Base-by-base conservation (phyloP, 176 grass and related monocot species). In the Poa pratensis region DNA sequence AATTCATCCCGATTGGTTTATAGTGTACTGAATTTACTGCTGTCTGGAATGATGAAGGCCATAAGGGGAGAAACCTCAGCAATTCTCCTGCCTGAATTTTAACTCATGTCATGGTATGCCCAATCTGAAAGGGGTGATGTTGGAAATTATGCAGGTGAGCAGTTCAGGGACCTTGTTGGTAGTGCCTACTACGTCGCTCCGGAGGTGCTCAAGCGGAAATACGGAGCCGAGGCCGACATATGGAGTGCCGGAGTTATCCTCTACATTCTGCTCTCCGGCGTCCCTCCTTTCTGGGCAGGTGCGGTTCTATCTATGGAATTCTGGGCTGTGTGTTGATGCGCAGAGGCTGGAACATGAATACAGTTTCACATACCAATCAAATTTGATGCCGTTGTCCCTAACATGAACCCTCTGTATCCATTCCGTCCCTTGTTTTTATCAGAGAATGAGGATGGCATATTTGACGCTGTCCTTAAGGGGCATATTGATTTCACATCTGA, bases 221-320 rank as follows among this genome's bases (percentile, higher is more conserved):
- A 98, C 5, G 91, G 93, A 77, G 87, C 95, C 20, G 95, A 98
- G 62, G 91, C 91, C 0, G 95, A 98, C 89, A 95, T 98, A 71
- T 98, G 95, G 93, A 98, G 95, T 64, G 93, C 91, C 15, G 95
- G 95, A 66, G 87, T 98, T 9, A 98, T 98, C 89, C 93, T 98
- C 10, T 98, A 98, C 80, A 98, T 98, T 78, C 89, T 98, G 57
- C 89, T 98, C 7, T 95, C 91, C 35, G 95, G 95, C 13, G 95
- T 98, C 30, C 95, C 95, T 55, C 95, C 95, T n/a, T 98, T 95
- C 80, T 95, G 95, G 93, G 95, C 89, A 26, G 95, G 95, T 95
- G 40, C 40, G 40, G 7, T 42, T 42, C 40, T 42, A 1, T 42
- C 40, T 9, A 42, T 40, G 5, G 37, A 18, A 20, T 69, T 60